Conservation (phyloP, 2,329 filamentous ascomycete genomes). For the Ophiostoma fasciatum region DNA sequence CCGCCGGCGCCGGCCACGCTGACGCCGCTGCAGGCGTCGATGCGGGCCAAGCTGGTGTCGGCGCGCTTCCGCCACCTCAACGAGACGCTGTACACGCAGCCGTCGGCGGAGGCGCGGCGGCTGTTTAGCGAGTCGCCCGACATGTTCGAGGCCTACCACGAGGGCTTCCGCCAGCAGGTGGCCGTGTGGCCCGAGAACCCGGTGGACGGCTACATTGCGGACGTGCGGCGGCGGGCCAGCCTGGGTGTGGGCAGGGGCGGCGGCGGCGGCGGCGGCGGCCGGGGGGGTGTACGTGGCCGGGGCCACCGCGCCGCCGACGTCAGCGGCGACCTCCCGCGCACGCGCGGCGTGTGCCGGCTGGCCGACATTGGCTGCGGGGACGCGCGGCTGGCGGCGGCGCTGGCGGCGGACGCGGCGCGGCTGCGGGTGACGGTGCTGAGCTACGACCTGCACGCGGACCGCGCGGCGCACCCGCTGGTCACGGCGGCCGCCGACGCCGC, state of each 20-base stretch:
- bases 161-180: conserved; percentile 90
- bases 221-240: conserved; percentile 45
- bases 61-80: conserved; percentile 96
- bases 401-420: conserved; percentile 48
- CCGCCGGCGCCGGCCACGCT: conserved; percentile 38
- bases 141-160: conserved; percentile 93
- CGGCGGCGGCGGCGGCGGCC: neutral
- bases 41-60: conserved; percentile 88
- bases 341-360: conserved; percentile 58
- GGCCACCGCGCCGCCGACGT: conserved; percentile 11
- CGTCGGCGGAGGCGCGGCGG: conserved; percentile 66
- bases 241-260: conserved; percentile 2
- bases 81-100: conserved; percentile 86
- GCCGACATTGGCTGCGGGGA: conserved; percentile 92
- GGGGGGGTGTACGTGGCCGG: conserved; percentile 1
- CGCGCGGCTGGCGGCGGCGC: conserved; percentile 58
- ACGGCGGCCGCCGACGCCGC: conserved; percentile 86
- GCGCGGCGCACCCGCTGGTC: conserved; percentile 50
- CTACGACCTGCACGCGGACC: conserved; percentile 58
- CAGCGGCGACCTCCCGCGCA: conserved; percentile 44
- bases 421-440: conserved; percentile 63
- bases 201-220: conserved; percentile 68
- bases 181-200: conserved; percentile 95
- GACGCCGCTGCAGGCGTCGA: conserved; percentile 82
- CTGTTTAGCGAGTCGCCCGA: conserved; percentile 77